Conservation (phyloP, 1,284 basidiomycete species). For the Ceraceosorus guamensis region DNA sequence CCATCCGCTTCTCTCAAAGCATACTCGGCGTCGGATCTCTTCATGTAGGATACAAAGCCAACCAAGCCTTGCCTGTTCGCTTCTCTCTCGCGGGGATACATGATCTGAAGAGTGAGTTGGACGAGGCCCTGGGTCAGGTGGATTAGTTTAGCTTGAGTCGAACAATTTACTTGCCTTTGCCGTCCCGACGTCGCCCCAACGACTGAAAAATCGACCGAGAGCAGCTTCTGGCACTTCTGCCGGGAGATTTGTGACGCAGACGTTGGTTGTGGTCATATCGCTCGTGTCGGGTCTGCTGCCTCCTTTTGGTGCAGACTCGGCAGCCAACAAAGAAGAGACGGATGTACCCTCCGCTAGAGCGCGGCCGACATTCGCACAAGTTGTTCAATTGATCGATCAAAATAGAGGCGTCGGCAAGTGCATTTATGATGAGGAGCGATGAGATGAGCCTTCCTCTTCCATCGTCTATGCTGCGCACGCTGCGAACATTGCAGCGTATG, state of each 20-base stretch:
- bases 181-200: constrained; percentile 53
- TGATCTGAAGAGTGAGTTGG: too few relatives aligned
- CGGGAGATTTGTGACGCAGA: constrained; percentile 80
- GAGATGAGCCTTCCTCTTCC: background rate
- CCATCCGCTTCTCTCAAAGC: constrained; percentile 82
- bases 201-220: constrained; percentile 76
- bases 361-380: background rate
- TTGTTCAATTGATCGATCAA: background rate
- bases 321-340: constrained; percentile 62
- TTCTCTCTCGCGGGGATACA: constrained; percentile 22
- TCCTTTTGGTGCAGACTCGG: constrained; percentile 75
- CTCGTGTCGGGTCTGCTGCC: constrained; percentile 71
- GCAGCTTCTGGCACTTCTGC: constrained; percentile 71
- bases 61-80: constrained; percentile 65
- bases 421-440: background rate
- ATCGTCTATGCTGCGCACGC: background rate
- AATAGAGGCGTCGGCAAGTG: constrained; percentile 7
- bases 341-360: constrained; percentile 55
- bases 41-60: constrained; percentile 95
- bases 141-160: constrained; percentile 7
- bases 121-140: constrained; percentile 7
- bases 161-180: constrained; percentile 51
- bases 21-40: constrained; percentile 74
- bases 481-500: too few relatives aligned
- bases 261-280: constrained; percentile 79